phyloP scores from a whole-genome alignment of 768 basidiomycete species.

The Pleurotus tuoliensis region DNA sequence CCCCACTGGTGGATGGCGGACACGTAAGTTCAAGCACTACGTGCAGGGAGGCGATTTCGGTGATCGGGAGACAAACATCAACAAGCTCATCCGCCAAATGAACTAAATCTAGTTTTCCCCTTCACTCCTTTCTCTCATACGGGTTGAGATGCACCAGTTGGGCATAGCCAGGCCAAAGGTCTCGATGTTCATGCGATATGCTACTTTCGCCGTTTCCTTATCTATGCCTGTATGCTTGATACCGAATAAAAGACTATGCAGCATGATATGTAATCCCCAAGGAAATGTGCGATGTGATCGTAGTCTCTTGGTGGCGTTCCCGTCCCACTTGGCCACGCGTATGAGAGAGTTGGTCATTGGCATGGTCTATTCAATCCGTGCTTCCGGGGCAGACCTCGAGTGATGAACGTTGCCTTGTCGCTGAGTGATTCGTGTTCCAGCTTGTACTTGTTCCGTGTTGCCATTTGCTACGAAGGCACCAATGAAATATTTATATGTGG shows the following conservation, averaged over 20 bases:
- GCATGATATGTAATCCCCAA: not conserved
- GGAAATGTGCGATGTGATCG: too few species aligned
- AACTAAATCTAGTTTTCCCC: constrained; percentile 42
- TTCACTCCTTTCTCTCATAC: not conserved
- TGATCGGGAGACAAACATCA: constrained; percentile 95
- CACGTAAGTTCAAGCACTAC: constrained; percentile 96
- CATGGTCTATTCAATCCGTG: too few species aligned
- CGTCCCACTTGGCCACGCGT: too few species aligned
- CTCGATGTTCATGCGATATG: constrained; percentile 1
- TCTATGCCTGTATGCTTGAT: constrained; percentile 5
- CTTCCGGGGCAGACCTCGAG: too few species aligned
- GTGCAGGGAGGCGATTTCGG: constrained; percentile 97
- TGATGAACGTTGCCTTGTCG: too few species aligned
- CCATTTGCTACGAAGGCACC: too few species aligned
- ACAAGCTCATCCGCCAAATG: constrained; percentile 95
- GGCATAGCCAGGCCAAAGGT: not conserved
- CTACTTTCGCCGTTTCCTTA: constrained; percentile 2
- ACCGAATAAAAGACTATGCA: constrained; percentile 1
- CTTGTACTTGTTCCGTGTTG: too few species aligned
- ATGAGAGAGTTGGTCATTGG: too few species aligned
- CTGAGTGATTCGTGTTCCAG: too few species aligned
- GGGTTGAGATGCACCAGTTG: not conserved
- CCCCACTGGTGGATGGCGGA: constrained; percentile 97
- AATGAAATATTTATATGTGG: too few species aligned
- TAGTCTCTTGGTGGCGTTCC: too few species aligned